Conservation (phyloP, 441 rosid species). For the Omphalea diandra region DNA sequence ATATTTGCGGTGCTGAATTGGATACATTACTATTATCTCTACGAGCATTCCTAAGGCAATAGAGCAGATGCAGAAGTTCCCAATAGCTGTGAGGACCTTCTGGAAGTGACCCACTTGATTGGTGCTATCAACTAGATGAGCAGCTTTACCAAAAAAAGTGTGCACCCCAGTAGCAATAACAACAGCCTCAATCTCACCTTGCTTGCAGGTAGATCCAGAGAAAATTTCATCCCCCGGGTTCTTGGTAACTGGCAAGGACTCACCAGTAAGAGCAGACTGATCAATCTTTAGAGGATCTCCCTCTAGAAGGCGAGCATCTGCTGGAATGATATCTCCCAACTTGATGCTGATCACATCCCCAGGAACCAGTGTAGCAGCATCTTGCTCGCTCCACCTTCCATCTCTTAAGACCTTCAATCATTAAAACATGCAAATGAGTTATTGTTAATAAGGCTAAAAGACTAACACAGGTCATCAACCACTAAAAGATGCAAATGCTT, state of each 20-base stretch:
- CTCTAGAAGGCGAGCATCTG: conserved; percentile 91
- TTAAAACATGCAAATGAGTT: too few relatives aligned
- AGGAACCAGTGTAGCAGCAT: conserved; percentile 78
- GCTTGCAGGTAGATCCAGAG: conserved; percentile 95
- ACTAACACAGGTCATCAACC: too few relatives aligned
- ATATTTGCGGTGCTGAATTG: conserved; percentile 65
- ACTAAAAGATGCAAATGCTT: too few relatives aligned
- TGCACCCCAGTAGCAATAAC: conserved; percentile 96
- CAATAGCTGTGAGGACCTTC: conserved; percentile 84
- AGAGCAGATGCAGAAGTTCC: conserved; percentile 95
- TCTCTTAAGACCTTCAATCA: conserved; percentile 73
- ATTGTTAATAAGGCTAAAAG: too few relatives aligned
- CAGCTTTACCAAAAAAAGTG: conserved; percentile 97
- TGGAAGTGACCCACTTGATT: conserved; percentile 92
- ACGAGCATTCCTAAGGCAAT: conserved; percentile 69
- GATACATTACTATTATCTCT: conserved; percentile 79
- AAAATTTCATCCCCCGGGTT: conserved; percentile 70
- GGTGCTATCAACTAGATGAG: conserved; percentile 91
- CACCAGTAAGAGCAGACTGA: conserved; percentile 90
- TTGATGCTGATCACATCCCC: conserved; percentile 89
- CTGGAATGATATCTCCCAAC: conserved; percentile 88
- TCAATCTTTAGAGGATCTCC: conserved; percentile 93
- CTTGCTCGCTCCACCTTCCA: conserved; percentile 81
- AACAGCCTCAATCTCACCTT: conserved; percentile 91
- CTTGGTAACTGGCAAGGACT: conserved; percentile 76